Evolutionary conservation across 768 basidiomycete species (phyloP), one percentile per base, ranked within the genome.

Genomic region (Clavaria fumosa): DNA sequence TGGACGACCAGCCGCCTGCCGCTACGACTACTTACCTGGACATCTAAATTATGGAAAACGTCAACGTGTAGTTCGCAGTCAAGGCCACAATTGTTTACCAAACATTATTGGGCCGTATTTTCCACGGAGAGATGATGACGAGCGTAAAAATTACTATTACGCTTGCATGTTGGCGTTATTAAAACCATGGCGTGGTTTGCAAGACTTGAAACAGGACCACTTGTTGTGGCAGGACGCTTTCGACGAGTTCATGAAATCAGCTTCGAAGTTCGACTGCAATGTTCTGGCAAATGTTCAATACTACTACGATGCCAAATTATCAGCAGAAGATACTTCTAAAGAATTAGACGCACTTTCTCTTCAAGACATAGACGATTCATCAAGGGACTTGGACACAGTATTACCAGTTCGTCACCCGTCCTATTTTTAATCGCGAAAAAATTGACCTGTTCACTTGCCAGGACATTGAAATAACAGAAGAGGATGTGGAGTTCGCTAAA

Each of bases 91-190:
- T 6, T 60, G 35, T 0, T 24, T 64, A 0, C 58, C 59, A 0
- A 55, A 58, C 22, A 53, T 66, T 35, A 43, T 62, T 14, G 64
- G 64, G 0, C 45, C 34, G 0, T 60, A 45, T 18, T 60, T 66
- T 37, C 59, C 62, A 1, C 17, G 44, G 0, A 7, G 34, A 0
- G 46, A 63, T 35, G 49, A 58, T n/a, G 11, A 28, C 2, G 48
- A 48, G 1, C 14, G 20, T 3, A 19, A 44, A 0, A 22, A 44
- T 0, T 52, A 60, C 7, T 67, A 62, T 27, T 57, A 46, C 22
- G 62, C 63, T 4, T 47, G 23, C 0, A 59, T 63, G 41, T 46
- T 66, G 0, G 6, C 47, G 7, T 38, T 66, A 0, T 41, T 63
- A 1, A 53, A 51, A 23, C 64, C 61, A 2, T 66, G 61, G 64